A percentile compares a stretch with the other conserved stretches of the same genome.
Evolutionary conservation across 2,329 filamentous ascomycete genomes (phyloP).

Genomic region (Camptophora hylomeconis): DNA sequence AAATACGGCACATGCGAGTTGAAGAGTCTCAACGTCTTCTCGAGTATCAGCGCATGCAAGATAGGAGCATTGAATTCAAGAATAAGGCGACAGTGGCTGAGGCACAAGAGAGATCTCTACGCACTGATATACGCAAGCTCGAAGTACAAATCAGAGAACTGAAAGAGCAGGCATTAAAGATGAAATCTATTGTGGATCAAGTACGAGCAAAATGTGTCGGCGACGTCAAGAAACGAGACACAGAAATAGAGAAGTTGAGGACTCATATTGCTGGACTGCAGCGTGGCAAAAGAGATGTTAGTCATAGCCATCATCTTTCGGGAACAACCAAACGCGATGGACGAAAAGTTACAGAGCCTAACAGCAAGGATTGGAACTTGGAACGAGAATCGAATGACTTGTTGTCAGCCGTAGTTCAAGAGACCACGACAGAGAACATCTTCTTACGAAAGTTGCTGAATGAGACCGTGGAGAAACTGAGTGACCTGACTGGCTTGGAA

Average conservation of each 20-base stretch:
- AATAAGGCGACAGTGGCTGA: slow-evolving; percentile 47
- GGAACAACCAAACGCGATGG: slow-evolving; percentile 25
- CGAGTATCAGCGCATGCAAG: slow-evolving; percentile 48
- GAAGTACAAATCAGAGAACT: slow-evolving; percentile 63
- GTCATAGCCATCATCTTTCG: too few relatives aligned
- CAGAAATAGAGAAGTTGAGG: slow-evolving; percentile 80
- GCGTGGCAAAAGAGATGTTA: slow-evolving; percentile 40
- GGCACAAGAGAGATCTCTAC: slow-evolving; percentile 57
- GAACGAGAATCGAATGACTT: slow-evolving; percentile 84
- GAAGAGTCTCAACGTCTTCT: slow-evolving; percentile 62
- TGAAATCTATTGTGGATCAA: slow-evolving; percentile 69
- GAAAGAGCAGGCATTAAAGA: slow-evolving; percentile 68
- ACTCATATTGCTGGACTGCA: slow-evolving; percentile 63
- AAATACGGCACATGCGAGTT: slow-evolving; percentile 61
- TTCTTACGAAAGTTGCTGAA: slow-evolving; percentile 59
- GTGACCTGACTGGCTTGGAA: slow-evolving; percentile 41
- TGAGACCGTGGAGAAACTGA: slow-evolving; percentile 57
- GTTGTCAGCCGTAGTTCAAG: slow-evolving; percentile 52
- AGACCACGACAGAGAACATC: slow-evolving; percentile 82
- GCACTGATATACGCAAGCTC: slow-evolving; percentile 56
- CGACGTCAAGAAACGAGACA: slow-evolving; percentile 79
- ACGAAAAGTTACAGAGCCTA: slow-evolving; percentile 30
- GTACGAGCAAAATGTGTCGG: slow-evolving; percentile 77
- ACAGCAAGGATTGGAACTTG: slow-evolving; percentile 52
- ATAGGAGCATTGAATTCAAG: slow-evolving; percentile 41